phyloP scores from a whole-genome alignment of 805 yeast species.

The Spathaspora arborariae region DNA sequence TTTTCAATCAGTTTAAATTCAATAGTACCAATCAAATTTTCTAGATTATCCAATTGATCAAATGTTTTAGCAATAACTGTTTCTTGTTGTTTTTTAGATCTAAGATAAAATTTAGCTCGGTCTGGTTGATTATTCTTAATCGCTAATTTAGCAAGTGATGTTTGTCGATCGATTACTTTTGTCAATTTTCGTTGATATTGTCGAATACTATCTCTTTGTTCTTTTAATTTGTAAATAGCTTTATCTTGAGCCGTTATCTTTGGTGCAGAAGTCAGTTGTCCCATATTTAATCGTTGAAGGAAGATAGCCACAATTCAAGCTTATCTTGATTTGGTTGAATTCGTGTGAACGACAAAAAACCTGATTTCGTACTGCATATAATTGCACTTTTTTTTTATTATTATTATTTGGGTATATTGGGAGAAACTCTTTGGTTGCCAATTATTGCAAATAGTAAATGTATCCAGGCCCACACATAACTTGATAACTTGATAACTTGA shows the following conservation, averaged over 20 bases:
- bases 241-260: slow-evolving; percentile 79
- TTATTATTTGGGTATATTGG: not conserved
- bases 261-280: slow-evolving; percentile 41
- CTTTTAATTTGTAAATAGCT: slow-evolving; percentile 81
- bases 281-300: slow-evolving; percentile 24
- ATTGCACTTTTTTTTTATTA: not conserved
- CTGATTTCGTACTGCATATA: not conserved
- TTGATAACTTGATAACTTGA: no score
- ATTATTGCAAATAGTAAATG: not conserved
- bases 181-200: slow-evolving; percentile 65
- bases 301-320: not conserved
- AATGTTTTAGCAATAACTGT: slow-evolving; percentile 66
- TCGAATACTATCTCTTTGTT: slow-evolving; percentile 80
- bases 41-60: slow-evolving; percentile 75
- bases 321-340: not conserved
- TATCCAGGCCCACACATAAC: no score
- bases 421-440: not conserved
- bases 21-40: slow-evolving; percentile 70
- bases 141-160: slow-evolving; percentile 53
- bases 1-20: slow-evolving; percentile 88
- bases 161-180: slow-evolving; percentile 58
- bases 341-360: not conserved
- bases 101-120: slow-evolving; percentile 65
- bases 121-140: slow-evolving; percentile 50
- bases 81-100: slow-evolving; percentile 80